These are phyloP conservation scores for Musa acuminata DNA, from an alignment of 176 grass and related monocot genomes.

Conservation along the genomic window DNA sequence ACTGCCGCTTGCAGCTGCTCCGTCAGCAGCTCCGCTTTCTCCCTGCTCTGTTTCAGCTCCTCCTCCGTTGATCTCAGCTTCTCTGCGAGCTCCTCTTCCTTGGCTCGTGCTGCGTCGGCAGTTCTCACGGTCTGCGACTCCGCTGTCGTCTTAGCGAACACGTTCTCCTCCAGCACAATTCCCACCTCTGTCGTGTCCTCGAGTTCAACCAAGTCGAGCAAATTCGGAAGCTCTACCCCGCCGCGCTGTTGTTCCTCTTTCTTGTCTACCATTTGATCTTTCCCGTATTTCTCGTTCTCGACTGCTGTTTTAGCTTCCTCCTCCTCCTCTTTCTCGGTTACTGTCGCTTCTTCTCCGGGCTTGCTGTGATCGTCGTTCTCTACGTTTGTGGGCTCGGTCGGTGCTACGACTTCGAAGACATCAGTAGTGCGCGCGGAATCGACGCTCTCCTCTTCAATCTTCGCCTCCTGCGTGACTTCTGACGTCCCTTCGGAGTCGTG, in stretches of 20 bases:
- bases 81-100: conserved; percentile 12
- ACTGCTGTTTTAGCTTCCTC: not conserved
- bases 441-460: conserved; percentile 11
- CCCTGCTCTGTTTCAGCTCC: conserved; percentile 21
- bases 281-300: not conserved
- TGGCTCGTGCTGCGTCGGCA: not conserved
- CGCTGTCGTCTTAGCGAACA: conserved; percentile 38
- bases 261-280: not conserved
- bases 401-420: conserved; percentile 46
- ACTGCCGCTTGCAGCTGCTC: conserved; percentile 26
- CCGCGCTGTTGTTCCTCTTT: not conserved
- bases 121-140: not conserved
- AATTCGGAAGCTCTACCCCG: not conserved
- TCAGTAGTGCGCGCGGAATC: conserved; percentile 24
- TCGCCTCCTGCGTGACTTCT: not conserved
- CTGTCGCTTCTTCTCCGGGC: not conserved
- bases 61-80: conserved; percentile 2
- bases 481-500: not conserved
- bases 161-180: conserved; percentile 21
- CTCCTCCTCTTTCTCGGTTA: no score
- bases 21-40: conserved; percentile 28
- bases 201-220: conserved; percentile 26
- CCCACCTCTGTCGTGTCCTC: conserved; percentile 39
- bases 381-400: not conserved
- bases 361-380: not conserved